Percentiles rank a stretch among this genome's conserved stretches.
Conservation (phyloP, 768 basidiomycete species). For the Amanita rimosa region DNA sequence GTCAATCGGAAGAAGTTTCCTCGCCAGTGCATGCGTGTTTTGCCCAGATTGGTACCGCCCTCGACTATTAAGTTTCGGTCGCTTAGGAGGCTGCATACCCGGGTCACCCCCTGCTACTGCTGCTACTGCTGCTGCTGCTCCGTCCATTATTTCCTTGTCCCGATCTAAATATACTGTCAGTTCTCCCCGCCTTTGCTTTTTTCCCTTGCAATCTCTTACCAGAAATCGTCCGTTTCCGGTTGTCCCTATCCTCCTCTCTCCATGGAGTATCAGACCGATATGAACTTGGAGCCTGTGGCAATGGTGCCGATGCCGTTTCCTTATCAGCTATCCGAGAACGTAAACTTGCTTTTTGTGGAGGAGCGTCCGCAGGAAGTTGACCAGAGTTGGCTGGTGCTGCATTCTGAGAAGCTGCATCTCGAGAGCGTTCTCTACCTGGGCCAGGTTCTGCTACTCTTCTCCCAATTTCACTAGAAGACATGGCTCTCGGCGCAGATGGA, state of each 20-base stretch:
- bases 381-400: constrained; percentile 11
- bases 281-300: constrained; percentile 29
- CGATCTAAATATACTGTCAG: constrained; percentile 33
- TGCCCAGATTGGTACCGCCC: constrained; percentile 27
- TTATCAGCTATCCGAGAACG: constrained; percentile 52
- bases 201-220: constrained; percentile 30
- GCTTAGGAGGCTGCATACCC: constrained; percentile 36
- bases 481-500: constrained; percentile 12
- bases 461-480: constrained; percentile 8
- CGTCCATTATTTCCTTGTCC: constrained; percentile 41
- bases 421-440: constrained; percentile 12
- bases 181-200: constrained; percentile 5
- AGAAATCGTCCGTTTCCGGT: constrained; percentile 55
- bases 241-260: constrained; percentile 58
- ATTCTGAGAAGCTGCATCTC: constrained; percentile 11
- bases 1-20: constrained; percentile 52
- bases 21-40: constrained; percentile 33
- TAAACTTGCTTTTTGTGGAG: constrained; percentile 11
- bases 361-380: constrained; percentile 12
- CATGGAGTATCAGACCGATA: constrained; percentile 32
- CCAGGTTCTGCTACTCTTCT: constrained; percentile 8
- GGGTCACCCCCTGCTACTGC: constrained; percentile 24
- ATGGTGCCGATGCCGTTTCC: constrained; percentile 24
- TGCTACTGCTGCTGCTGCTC: constrained; percentile 14
- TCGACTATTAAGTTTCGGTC: constrained; percentile 42